phyloP scores from a whole-genome alignment of 208 protist species.

The Trypanosoma melophagium region DNA sequence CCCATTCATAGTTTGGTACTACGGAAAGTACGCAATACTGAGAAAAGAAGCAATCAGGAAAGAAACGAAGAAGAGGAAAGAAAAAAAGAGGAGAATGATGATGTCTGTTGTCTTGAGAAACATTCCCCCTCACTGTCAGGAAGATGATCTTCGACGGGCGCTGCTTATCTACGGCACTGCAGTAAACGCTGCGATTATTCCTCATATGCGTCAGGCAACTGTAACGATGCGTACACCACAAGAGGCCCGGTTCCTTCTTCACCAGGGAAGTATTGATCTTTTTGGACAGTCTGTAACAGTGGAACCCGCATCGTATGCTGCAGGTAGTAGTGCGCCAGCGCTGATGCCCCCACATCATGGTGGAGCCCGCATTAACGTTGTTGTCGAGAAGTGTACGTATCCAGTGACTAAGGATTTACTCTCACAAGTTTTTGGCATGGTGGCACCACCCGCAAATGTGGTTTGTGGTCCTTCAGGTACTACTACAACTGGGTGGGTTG shows the following conservation, averaged over 20 bases:
- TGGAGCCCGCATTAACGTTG: slow-evolving; percentile 50
- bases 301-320: slow-evolving; percentile 28
- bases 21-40: too few relatives aligned
- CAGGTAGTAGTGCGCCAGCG: slow-evolving; percentile 3
- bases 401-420: slow-evolving; percentile 80
- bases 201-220: slow-evolving; percentile 47
- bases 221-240: slow-evolving; percentile 77
- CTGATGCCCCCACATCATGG: slow-evolving; percentile 15
- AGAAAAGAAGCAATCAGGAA: too few relatives aligned
- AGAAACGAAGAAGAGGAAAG: too few relatives aligned
- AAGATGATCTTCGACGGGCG: slow-evolving; percentile 72
- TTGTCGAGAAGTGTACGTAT: slow-evolving; percentile 84
- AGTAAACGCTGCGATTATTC: slow-evolving; percentile 49
- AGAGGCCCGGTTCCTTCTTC: slow-evolving; percentile 67
- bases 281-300: slow-evolving; percentile 67
- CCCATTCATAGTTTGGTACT: too few relatives aligned
- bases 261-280: slow-evolving; percentile 65
- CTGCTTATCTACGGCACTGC: slow-evolving; percentile 80
- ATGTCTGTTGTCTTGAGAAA: slow-evolving; percentile 54
- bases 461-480: slow-evolving; percentile 63
- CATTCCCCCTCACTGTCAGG: slow-evolving; percentile 63
- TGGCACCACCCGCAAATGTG: slow-evolving; percentile 53
- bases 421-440: slow-evolving; percentile 78
- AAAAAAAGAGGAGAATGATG: slow-evolving; percentile 9
- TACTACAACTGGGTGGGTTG: slow-evolving; percentile 68